A percentile compares a stretch with the other conserved stretches of the same genome.
Conservation (phyloP, 1,139 yeast species). For the Pichia sp. region DNA sequence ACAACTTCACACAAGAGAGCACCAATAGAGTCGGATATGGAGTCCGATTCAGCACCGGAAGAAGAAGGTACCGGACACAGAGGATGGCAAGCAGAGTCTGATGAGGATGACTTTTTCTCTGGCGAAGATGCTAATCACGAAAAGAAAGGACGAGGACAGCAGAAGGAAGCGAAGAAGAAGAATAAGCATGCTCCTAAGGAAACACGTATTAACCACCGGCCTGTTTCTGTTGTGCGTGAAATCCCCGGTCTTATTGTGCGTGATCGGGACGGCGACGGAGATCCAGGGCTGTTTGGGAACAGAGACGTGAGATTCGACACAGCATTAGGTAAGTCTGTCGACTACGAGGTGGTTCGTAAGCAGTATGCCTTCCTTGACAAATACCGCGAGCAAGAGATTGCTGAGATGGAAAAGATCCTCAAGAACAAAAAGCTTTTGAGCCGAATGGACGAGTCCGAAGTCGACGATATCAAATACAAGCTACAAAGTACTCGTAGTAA, state of each 20-base stretch:
- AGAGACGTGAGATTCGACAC: conserved; percentile 83
- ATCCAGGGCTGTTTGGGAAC: conserved; percentile 40
- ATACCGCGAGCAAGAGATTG: conserved; percentile 69
- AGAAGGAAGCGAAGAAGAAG: conserved; percentile 18
- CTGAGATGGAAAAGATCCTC: conserved; percentile 52
- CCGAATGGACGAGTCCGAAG: conserved; percentile 45
- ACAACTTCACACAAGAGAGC: background rate
- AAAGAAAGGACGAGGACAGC: conserved; percentile 17
- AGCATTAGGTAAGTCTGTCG: conserved; percentile 74
- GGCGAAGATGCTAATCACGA: background rate
- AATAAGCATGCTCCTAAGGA: conserved; percentile 79
- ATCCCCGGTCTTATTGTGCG: conserved; percentile 60
- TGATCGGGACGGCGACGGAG: conserved; percentile 28
- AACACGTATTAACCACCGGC: conserved; percentile 54
- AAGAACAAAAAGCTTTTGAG: conserved; percentile 49
- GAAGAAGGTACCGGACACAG: conserved; percentile 16
- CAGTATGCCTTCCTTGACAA: conserved; percentile 84
- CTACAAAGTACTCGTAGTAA: conserved; percentile 67
- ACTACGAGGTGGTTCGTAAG: conserved; percentile 57
- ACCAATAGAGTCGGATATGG: background rate
- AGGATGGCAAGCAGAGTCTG: conserved; percentile 22
- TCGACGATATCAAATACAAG: conserved; percentile 48
- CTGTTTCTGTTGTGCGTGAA: conserved; percentile 65
- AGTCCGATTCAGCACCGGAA: conserved; percentile 19
- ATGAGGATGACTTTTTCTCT: conserved; percentile 18